A percentile compares a stretch with the other conserved stretches of the same genome.
Conservation (phyloP, 2,329 filamentous ascomycete species). For the Bisporella sp. region DNA sequence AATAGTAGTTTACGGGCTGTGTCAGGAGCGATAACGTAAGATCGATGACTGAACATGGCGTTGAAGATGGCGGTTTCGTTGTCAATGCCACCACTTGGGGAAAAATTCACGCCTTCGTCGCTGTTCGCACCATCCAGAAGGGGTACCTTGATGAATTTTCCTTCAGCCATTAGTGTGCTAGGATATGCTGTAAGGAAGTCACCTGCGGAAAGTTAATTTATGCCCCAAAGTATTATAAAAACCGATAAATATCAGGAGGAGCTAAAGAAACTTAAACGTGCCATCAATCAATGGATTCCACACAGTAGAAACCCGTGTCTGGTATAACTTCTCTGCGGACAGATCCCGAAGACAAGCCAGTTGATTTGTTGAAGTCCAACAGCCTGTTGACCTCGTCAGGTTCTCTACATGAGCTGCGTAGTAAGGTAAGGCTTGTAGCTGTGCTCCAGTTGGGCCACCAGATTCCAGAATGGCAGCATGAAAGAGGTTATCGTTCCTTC, state of each 20-base stretch:
- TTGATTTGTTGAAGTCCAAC: conserved; percentile 14
- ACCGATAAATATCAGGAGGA: neutral
- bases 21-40: conserved; percentile 38
- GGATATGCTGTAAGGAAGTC: conserved; percentile 41
- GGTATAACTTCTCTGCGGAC: neutral
- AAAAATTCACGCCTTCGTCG: conserved; percentile 40
- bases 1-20: conserved; percentile 24
- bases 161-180: conserved; percentile 35
- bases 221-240: conserved; percentile 11
- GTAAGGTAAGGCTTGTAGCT: conserved; percentile 24
- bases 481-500: conserved; percentile 48
- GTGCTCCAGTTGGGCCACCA: conserved; percentile 28
- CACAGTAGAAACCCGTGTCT: too few relatives aligned
- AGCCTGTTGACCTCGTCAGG: conserved; percentile 26
- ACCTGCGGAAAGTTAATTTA: conserved; percentile 19
- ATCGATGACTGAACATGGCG: conserved; percentile 35
- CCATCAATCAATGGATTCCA: too few relatives aligned
- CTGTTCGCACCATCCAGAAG: conserved; percentile 41
- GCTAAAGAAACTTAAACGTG: neutral
- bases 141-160: conserved; percentile 37
- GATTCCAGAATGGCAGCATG: conserved; percentile 47
- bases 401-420: conserved; percentile 31
- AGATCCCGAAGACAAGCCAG: conserved; percentile 17
- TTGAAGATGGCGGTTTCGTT: conserved; percentile 37
- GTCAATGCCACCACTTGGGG: conserved; percentile 29